Percentiles rank a stretch among this genome's conserved stretches.
phyloP scores from a whole-genome alignment of 2,329 filamentous ascomycete species.

The Parafenestella ontariensis region DNA sequence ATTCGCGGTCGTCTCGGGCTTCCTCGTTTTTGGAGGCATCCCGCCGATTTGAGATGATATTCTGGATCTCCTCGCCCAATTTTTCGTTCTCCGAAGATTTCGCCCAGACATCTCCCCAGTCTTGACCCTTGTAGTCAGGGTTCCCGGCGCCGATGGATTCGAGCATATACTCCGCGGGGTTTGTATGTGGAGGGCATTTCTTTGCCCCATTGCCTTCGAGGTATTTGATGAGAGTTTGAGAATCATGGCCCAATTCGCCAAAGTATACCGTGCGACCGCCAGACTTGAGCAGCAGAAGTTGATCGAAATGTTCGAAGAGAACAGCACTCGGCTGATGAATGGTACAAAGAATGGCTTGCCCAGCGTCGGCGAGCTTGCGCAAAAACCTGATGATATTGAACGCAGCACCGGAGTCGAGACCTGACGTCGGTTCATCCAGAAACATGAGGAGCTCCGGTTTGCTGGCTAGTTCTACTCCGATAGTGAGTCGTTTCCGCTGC shows the following conservation, averaged over 20 bases:
- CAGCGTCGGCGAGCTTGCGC: slow-evolving; percentile 69
- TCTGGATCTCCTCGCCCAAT: slow-evolving; percentile 51
- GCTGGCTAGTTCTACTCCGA: slow-evolving; percentile 66
- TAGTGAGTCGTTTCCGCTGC: slow-evolving; percentile 71
- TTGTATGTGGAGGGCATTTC: slow-evolving; percentile 59
- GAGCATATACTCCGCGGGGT: slow-evolving; percentile 63
- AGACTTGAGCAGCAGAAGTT: slow-evolving; percentile 67
- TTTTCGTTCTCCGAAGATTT: slow-evolving; percentile 49
- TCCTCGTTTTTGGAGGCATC: slow-evolving; percentile 43
- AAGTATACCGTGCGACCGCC: slow-evolving; percentile 73
- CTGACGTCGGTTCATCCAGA: slow-evolving; percentile 79
- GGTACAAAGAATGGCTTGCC: slow-evolving; percentile 72
- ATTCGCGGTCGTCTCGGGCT: slow-evolving; percentile 52
- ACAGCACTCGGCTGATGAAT: slow-evolving; percentile 75
- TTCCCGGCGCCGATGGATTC: slow-evolving; percentile 55
- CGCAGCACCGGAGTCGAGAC: slow-evolving; percentile 73
- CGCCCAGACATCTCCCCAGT: slow-evolving; percentile 57
- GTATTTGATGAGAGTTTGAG: slow-evolving; percentile 54
- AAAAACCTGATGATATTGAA: slow-evolving; percentile 71
- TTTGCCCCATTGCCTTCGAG: slow-evolving; percentile 61
- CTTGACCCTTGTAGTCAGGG: slow-evolving; percentile 52
- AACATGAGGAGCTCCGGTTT: slow-evolving; percentile 78
- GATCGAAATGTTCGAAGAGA: slow-evolving; percentile 72
- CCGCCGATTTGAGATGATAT: slow-evolving; percentile 45
- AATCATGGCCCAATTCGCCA: slow-evolving; percentile 61